Conservation (phyloP, 352 stramenopile species). For the Globisporangium acanthophoron region DNA sequence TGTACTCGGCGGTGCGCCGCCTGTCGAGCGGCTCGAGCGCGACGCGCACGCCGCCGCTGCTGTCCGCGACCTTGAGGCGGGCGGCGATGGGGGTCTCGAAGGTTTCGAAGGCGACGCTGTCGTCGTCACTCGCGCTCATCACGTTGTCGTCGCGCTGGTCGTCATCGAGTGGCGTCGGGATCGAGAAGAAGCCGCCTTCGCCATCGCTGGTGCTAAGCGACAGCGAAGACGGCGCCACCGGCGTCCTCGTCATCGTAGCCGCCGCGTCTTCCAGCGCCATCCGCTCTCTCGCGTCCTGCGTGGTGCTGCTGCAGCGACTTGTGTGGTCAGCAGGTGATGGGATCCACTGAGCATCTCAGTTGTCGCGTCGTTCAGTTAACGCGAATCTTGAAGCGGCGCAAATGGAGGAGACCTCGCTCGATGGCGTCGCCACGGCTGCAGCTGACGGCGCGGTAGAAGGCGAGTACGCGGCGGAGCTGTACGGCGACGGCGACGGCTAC, state of each 20-base stretch:
- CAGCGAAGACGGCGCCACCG: neutral
- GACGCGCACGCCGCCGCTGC: neutral
- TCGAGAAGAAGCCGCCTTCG: neutral
- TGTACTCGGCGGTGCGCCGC: slow-evolving; percentile 23
- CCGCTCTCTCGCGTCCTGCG: neutral
- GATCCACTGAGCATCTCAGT: neutral
- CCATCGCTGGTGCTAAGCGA: neutral
- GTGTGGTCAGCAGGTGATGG: no score
- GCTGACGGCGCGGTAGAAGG: neutral
- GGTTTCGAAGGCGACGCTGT: slow-evolving; percentile 1
- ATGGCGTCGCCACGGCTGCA: no score
- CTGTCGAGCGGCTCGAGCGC: neutral
- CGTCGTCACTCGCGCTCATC: neutral
- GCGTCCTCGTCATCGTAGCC: neutral
- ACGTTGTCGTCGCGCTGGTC: neutral
- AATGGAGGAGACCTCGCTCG: neutral
- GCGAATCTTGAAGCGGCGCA: neutral
- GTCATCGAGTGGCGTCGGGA: neutral
- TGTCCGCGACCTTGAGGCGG: neutral
- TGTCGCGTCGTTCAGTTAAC: neutral
- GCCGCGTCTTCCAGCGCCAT: neutral
- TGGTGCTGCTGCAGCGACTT: neutral
- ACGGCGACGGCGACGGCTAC: neutral
- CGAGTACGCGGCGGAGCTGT: neutral
- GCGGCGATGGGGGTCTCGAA: neutral